Conservation (phyloP, 352 stramenopile genomes). For the Phytophthora chlamydospora region DNA sequence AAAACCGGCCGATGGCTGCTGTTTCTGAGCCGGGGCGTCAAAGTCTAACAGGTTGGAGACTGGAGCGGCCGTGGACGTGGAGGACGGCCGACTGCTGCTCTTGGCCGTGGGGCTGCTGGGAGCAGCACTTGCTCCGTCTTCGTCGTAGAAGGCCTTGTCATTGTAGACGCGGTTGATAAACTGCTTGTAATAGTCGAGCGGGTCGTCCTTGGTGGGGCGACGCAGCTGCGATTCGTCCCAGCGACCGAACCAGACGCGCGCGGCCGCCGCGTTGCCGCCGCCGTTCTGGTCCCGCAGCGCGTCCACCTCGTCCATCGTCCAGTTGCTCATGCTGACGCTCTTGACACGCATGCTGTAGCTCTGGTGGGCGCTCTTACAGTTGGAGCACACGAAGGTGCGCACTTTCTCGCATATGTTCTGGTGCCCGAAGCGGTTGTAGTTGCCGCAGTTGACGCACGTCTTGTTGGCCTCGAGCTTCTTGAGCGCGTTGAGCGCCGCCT, state of each 20-base stretch:
- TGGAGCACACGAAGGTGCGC: constrained; percentile 94
- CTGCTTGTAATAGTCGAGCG: constrained; percentile 87
- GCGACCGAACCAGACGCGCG: constrained; percentile 86
- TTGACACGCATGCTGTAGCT: constrained; percentile 95
- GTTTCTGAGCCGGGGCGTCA: constrained; percentile 36
- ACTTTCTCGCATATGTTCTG: constrained; percentile 93
- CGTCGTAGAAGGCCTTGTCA: constrained; percentile 76
- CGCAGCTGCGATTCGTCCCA: constrained; percentile 78
- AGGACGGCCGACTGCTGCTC: neutral
- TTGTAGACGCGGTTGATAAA: constrained; percentile 90
- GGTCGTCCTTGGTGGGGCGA: constrained; percentile 74
- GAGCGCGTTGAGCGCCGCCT: constrained; percentile 80
- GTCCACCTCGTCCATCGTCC: constrained; percentile 91
- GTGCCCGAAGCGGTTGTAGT: constrained; percentile 92
- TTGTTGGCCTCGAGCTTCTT: constrained; percentile 89
- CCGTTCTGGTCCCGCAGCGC: constrained; percentile 84
- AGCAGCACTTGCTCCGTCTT: constrained; percentile 29
- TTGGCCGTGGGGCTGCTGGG: constrained; percentile 10
- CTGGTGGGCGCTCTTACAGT: constrained; percentile 96
- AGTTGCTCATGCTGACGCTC: constrained; percentile 95
- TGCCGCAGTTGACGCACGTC: constrained; percentile 84
- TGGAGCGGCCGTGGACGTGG: constrained; percentile 8
- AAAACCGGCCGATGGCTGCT: constrained; percentile 34
- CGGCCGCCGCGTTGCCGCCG: constrained; percentile 88
- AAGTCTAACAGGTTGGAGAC: constrained; percentile 68